These are phyloP conservation scores for Penicillium chermesinum DNA, from an alignment of 495 filamentous ascomycete genomes.

Conservation along the genomic window DNA sequence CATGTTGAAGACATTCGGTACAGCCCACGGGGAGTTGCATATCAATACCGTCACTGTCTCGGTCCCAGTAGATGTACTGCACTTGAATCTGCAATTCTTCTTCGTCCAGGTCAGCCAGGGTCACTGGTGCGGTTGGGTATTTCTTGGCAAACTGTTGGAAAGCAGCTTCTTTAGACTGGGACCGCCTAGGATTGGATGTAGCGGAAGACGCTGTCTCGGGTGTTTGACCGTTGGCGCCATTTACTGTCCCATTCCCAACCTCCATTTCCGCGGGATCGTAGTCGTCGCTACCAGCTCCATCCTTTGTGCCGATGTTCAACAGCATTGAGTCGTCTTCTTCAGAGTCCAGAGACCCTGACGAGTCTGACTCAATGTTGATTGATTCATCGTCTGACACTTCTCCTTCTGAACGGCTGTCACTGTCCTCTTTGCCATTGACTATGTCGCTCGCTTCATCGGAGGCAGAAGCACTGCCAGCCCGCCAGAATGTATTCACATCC, in stretches of 20 bases:
- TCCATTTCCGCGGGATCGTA: conserved; percentile 22
- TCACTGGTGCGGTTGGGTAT: conserved; percentile 32
- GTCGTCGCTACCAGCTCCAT: conserved; percentile 17
- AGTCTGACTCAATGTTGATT: conserved; percentile 28
- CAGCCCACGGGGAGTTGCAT: conserved; percentile 58
- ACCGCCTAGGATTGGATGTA: neutral
- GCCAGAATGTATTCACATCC: conserved; percentile 39
- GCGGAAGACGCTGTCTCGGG: no score
- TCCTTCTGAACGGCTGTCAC: conserved; percentile 4
- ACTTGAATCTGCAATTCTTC: conserved; percentile 41
- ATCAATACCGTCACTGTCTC: conserved; percentile 57
- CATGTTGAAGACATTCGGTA: conserved; percentile 40
- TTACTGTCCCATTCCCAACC: conserved; percentile 1
- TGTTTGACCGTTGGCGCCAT: conserved; percentile 1
- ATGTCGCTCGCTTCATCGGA: conserved; percentile 14
- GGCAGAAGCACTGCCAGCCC: conserved; percentile 33
- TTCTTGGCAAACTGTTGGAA: conserved; percentile 30
- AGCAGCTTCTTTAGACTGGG: conserved; percentile 34
- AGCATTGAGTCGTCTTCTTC: conserved; percentile 41
- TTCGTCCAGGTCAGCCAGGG: conserved; percentile 38
- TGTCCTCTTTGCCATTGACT: conserved; percentile 4
- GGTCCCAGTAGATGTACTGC: conserved; percentile 47
- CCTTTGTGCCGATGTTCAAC: conserved; percentile 35
- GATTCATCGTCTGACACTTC: neutral
- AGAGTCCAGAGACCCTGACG: conserved; percentile 33